Base-by-base conservation (phyloP, 2,329 filamentous ascomycete species). In the Septoria linicola region DNA sequence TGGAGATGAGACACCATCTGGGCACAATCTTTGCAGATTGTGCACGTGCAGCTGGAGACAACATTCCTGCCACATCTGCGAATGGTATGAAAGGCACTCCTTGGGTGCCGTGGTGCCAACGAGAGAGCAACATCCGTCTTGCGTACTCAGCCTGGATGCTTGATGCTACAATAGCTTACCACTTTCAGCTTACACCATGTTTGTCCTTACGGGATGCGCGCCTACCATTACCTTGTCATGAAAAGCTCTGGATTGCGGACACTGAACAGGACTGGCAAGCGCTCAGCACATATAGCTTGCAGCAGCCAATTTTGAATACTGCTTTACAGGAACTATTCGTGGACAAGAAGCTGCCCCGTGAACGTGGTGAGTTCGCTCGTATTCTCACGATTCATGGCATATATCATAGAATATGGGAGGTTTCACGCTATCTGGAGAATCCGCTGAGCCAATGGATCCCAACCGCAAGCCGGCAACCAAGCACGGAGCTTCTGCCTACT, bases 341-440 rank as follows among this genome's bases (percentile, higher is more conserved):
- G 17, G 74, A 78, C 55, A 80, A 79, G 58, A 66, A 63, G 30
- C 60, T 79, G 5, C 66, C 73, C 8, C 59, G 68, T 1, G 68
- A 67, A 13, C 70, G 74, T 27, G 74, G 76, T 14, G 76, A 80
- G 35, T 76, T 80, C 51, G 73, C 73, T 27, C 71, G 76, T 8
- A 68, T 74, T 19, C 63, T 80, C 7, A 67, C 77, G 14, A 71
- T 80, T 19, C 76, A 78, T 58, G 76, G 75, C 4, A 67, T 80
- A 7, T 79, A 76, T 48, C 72, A 72, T 20, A 69, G 75, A 32
- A 74, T 73, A 42, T 77, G 75, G 72, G 73, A 79, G 48, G 72
- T 80, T 1, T 69, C 72, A 10, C 66, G 68, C 13, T 75, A 76
- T 43, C 72, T 73, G 41, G 68, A 66, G 32, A 68, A 73, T 17